Base-by-base conservation (phyloP, 257 asterid genomes). In the Catharanthus roseus region DNA sequence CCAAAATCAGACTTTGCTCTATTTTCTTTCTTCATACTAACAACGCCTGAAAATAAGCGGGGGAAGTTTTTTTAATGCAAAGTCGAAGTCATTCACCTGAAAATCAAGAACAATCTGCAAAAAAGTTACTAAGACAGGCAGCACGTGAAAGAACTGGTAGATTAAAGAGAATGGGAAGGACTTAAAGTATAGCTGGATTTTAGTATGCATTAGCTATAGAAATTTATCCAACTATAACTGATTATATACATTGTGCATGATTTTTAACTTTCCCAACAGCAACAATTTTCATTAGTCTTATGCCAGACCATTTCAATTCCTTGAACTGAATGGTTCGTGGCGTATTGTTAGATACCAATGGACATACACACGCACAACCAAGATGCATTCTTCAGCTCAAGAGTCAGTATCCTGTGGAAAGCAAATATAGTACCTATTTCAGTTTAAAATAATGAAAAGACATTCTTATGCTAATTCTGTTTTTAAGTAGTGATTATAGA, bases 1-100 rank as follows among this genome's bases (percentile, higher is more conserved):
- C 50, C 77, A 54, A 55, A 31, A 31, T 74, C 34, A 34, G 75
- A 55, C 51, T 42, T 63, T 16, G 28, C 71, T 44, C 68, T 57
- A 65, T 69, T 77, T 44, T 68, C 65, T 74, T 68, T 73, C 65
- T 64, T 34, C 81, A 77, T 77, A n/a, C 16, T 33, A 19, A 51
- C 62, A 63, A 54, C 50, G 19, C 0, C 15, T 28, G 24, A 34
- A 60, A 56, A 61, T 33, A 33, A 33, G 26, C 28, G 44, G 26
- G 33, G 54, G 62, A 65, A 65, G 55, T 71, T 63, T 54, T 49
- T 77, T 64, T 73, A 51, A 58, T 63, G 61, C 34, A 55, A 66
- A n/a, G n/a, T n/a, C n/a, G n/a, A n/a, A n/a, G n/a, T n/a, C n/a
- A n/a, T n/a, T n/a, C n/a, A n/a, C n/a, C n/a, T n/a, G n/a, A n/a